Evolutionary conservation across 1,139 yeast species (phyloP).

Genomic region (Hyphopichia buzzinii): DNA sequence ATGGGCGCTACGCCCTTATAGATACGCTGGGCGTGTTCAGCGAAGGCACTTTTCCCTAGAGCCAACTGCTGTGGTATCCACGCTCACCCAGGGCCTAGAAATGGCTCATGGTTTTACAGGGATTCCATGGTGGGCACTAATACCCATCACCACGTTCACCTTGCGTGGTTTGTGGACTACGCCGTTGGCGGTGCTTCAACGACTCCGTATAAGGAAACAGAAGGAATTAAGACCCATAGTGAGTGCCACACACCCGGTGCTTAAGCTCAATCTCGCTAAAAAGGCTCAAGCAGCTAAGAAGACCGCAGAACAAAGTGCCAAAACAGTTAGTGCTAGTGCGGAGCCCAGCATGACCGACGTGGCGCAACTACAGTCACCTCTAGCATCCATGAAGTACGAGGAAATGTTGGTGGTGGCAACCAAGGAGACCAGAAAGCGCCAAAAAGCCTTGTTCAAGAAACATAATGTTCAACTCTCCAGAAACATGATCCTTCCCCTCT

Average conservation of each 20-base stretch:
- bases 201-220: slow-evolving; percentile 69
- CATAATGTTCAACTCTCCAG: slow-evolving; percentile 80
- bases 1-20: neutral
- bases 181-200: slow-evolving; percentile 73
- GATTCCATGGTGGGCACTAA: slow-evolving; percentile 79
- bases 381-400: slow-evolving; percentile 63
- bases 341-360: slow-evolving; percentile 10
- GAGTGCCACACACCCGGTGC: slow-evolving; percentile 72
- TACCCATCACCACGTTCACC: slow-evolving; percentile 70
- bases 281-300: slow-evolving; percentile 40
- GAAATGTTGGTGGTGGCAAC: slow-evolving; percentile 71
- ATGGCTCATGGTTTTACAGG: slow-evolving; percentile 54
- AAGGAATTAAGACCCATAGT: slow-evolving; percentile 66
- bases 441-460: slow-evolving; percentile 62
- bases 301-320: slow-evolving; percentile 18
- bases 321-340: slow-evolving; percentile 17
- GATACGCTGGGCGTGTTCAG: neutral
- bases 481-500: slow-evolving; percentile 65
- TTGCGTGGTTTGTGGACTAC: slow-evolving; percentile 67
- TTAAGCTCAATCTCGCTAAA: slow-evolving; percentile 68
- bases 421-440: slow-evolving; percentile 76
- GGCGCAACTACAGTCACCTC: slow-evolving; percentile 19
- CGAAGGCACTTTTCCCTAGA: slow-evolving; percentile 11
- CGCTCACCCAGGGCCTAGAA: slow-evolving; percentile 45
- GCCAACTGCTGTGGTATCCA: slow-evolving; percentile 22